Evolutionary conservation across 1,284 basidiomycete species (phyloP).

Genomic region (Omphalotus olearius): DNA sequence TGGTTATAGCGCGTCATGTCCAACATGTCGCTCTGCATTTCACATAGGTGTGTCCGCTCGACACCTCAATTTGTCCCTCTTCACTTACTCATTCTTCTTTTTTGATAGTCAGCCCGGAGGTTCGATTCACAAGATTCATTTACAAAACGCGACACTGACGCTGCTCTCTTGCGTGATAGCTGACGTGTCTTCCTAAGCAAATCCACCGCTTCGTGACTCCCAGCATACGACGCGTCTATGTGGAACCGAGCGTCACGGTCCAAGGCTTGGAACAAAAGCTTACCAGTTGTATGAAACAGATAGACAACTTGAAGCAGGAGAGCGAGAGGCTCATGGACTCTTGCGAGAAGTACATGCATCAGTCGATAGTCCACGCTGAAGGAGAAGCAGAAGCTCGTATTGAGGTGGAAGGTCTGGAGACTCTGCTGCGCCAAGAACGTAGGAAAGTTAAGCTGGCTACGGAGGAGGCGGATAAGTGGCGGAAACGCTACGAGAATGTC

Average conservation of each 20-base stretch:
- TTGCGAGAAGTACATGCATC: constrained; percentile 14
- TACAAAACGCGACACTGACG: too few species aligned
- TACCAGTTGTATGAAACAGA: not conserved
- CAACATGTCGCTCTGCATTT: constrained; percentile 15
- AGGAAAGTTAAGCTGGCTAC: not conserved
- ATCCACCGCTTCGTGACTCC: constrained; percentile 14
- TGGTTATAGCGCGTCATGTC: constrained; percentile 11
- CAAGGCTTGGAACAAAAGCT: constrained; percentile 8
- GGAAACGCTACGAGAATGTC: not conserved
- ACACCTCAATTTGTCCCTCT: not conserved
- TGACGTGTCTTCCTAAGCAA: constrained; percentile 14
- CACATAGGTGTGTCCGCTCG: constrained; percentile 11
- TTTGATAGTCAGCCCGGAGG: constrained; percentile 14
- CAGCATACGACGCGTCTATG: constrained; percentile 15
- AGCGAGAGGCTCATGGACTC: constrained; percentile 9
- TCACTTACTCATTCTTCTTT: not conserved
- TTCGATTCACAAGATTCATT: not conserved
- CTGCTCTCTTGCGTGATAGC: constrained; percentile 2
- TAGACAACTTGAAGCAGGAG: constrained; percentile 8
- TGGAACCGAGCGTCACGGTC: constrained; percentile 3
- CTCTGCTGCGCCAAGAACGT: not conserved
- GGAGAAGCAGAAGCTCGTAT: constrained; percentile 10
- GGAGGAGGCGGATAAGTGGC: constrained; percentile 2
- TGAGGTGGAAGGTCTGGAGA: constrained; percentile 10
- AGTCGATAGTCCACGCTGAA: constrained; percentile 12